Percentiles rank a stretch among this genome's conserved stretches.
These are phyloP conservation scores for Aspergillus sp. DNA, from an alignment of 2,329 filamentous ascomycete species.

Conservation along the genomic window DNA sequence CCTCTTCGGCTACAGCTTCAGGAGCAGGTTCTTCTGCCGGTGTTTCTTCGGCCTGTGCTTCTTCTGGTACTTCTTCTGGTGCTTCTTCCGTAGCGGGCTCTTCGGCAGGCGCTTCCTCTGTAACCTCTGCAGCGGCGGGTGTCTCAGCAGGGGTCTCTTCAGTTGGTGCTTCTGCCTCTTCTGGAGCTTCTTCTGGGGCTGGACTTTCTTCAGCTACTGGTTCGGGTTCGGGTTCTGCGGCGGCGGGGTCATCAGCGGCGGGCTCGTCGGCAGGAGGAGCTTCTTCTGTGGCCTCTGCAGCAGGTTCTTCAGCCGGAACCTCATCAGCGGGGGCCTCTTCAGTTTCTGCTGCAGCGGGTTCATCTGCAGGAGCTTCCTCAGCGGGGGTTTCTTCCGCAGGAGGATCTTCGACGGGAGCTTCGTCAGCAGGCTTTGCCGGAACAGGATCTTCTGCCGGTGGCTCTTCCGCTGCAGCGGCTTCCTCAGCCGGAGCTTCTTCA, in stretches of 20 bases:
- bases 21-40: slow-evolving; percentile 2
- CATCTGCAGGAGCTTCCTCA: slow-evolving; percentile 9
- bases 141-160: not conserved
- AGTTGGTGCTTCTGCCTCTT: not conserved
- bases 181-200: no score
- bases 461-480: slow-evolving; percentile 7
- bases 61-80: slow-evolving; percentile 3
- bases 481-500: slow-evolving; percentile 8
- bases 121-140: slow-evolving; percentile 7
- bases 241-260: slow-evolving; percentile 8
- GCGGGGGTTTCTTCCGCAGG: slow-evolving; percentile 9
- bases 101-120: not conserved
- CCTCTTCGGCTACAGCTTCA: slow-evolving; percentile 4
- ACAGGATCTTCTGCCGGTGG: slow-evolving; percentile 6
- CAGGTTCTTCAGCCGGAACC: slow-evolving; percentile 9
- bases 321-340: slow-evolving; percentile 7
- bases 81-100: not conserved
- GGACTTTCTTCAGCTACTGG: slow-evolving; percentile 8
- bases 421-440: slow-evolving; percentile 8
- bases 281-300: slow-evolving; percentile 5
- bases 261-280: slow-evolving; percentile 11
- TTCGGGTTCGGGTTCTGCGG: not conserved
- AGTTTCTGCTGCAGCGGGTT: slow-evolving; percentile 1
- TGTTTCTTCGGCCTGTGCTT: slow-evolving; percentile 1
- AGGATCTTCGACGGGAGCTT: slow-evolving; percentile 10